Percentiles rank a stretch among this genome's conserved stretches.
These are phyloP conservation scores for Helichrysum umbraculigerum DNA, from an alignment of 129 eudicot genomes.

Conservation along the genomic window DNA sequence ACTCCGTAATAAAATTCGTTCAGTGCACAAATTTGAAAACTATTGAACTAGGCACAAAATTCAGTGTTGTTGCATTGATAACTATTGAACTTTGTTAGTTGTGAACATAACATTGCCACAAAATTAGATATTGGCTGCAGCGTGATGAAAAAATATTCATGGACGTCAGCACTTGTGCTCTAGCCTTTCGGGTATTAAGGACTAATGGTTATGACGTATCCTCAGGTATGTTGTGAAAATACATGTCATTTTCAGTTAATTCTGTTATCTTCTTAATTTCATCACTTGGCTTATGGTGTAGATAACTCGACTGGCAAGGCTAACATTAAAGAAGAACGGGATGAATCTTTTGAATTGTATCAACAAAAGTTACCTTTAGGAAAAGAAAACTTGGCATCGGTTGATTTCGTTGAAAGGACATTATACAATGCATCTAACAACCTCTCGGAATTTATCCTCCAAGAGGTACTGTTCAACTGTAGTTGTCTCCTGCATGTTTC, in stretches of 20 bases:
- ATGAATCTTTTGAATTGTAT: constrained; percentile 47
- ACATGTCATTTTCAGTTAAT: constrained; percentile 23
- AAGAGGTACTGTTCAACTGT: neutral
- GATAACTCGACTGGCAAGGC: constrained; percentile 46
- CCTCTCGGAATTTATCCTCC: constrained; percentile 10
- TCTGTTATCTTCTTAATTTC: neutral
- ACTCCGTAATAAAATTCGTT: too few species aligned
- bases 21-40: too few species aligned
- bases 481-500: too few species aligned
- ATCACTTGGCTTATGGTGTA: constrained; percentile 31
- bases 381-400: constrained; percentile 40
- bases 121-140: constrained; percentile 65
- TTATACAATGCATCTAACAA: constrained; percentile 26
- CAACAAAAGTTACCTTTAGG: constrained; percentile 46
- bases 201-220: constrained; percentile 61
- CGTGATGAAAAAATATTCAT: constrained; percentile 62
- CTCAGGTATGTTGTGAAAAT: constrained; percentile 25
- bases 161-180: constrained; percentile 59
- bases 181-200: constrained; percentile 70
- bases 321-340: constrained; percentile 40
- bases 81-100: neutral
- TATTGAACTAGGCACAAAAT: too few species aligned
- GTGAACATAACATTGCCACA: neutral
- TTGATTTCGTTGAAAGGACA: neutral
- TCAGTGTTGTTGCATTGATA: neutral